Evolutionary conservation across 208 protist species (phyloP).

Genomic region (Leishmania arabica): DNA sequence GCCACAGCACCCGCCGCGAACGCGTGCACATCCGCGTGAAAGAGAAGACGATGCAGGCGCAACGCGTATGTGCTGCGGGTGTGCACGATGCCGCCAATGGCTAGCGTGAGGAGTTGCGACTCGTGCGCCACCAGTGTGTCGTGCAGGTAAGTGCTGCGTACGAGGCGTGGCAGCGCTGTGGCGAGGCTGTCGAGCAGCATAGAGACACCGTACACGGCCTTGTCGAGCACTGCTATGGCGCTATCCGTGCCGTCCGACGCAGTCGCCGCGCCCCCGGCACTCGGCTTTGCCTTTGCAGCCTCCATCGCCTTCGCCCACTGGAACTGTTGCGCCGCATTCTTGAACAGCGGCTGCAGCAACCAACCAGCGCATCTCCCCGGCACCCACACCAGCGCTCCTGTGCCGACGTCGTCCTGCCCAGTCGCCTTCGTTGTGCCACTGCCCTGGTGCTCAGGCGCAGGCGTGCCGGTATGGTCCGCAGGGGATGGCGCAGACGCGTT

Average conservation of each 20-base stretch:
- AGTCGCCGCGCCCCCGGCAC: neutral
- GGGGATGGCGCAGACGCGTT: neutral
- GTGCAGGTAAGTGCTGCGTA: constrained; percentile 48
- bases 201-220: constrained; percentile 34
- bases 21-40: constrained; percentile 45
- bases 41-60: constrained; percentile 51
- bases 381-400: constrained; percentile 5
- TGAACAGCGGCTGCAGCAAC: constrained; percentile 60
- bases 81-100: constrained; percentile 44
- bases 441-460: neutral
- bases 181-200: constrained; percentile 37
- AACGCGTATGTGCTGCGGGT: constrained; percentile 29
- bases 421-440: neutral
- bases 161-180: constrained; percentile 35
- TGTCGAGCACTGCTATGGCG: constrained; percentile 34
- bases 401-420: neutral
- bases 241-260: constrained; percentile 7
- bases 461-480: neutral
- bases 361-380: constrained; percentile 32
- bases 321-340: constrained; percentile 55
- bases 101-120: constrained; percentile 39
- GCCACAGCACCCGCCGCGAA: constrained; percentile 26
- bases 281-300: constrained; percentile 19
- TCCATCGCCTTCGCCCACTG: constrained; percentile 38
- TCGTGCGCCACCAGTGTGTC: constrained; percentile 50